phyloP scores from a whole-genome alignment of 2,329 filamentous ascomycete species.

The Neophaeococcomyces mojaviensis region DNA sequence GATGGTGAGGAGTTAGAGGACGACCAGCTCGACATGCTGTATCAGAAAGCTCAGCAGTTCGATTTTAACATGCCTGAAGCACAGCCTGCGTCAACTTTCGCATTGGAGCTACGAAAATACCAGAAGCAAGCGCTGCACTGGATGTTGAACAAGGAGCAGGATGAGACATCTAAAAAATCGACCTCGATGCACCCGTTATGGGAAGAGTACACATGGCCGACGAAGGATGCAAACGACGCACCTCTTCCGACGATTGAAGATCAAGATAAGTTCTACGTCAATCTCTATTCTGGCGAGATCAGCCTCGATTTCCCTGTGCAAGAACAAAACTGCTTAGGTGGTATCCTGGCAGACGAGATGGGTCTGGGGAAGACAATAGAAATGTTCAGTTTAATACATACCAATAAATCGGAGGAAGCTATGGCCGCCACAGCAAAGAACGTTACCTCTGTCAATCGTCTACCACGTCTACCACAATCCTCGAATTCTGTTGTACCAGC shows the following conservation, averaged over 20 bases:
- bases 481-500: conserved; percentile 57
- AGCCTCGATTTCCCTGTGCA: conserved; percentile 87
- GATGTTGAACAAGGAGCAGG: conserved; percentile 92
- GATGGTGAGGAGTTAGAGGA: conserved; percentile 89
- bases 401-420: conserved; percentile 58
- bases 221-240: conserved; percentile 77
- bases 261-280: conserved; percentile 79
- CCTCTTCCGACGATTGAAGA: conserved; percentile 58
- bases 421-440: conserved; percentile 27
- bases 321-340: conserved; percentile 88
- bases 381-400: conserved; percentile 89
- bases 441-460: conserved; percentile 46
- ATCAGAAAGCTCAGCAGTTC: conserved; percentile 93
- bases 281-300: conserved; percentile 91
- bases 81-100: conserved; percentile 74
- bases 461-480: conserved; percentile 55
- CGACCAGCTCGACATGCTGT: conserved; percentile 86
- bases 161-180: conserved; percentile 62
- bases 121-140: conserved; percentile 92
- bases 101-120: conserved; percentile 77
- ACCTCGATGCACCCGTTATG: conserved; percentile 91
- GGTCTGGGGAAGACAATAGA: conserved; percentile 97
- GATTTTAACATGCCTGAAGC: conserved; percentile 87
- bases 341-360: conserved; percentile 93
- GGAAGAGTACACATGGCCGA: conserved; percentile 91